Conservation (phyloP, 129 eudicot genomes). For the Flaveria ramosissima region DNA sequence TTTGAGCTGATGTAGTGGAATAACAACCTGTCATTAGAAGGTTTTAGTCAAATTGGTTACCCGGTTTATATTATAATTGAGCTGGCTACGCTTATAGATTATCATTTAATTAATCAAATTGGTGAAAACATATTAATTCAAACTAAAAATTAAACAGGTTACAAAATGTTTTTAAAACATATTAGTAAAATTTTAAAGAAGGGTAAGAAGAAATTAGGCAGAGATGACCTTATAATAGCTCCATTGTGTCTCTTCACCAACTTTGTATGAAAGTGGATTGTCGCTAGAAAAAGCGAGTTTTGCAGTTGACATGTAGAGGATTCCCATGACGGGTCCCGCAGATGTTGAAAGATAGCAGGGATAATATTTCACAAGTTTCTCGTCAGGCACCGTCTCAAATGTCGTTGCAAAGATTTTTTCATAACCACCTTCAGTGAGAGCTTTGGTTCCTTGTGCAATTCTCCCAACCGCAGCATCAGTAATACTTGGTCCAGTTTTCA, state of each 20-base stretch:
- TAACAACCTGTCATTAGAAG: constrained; percentile 53
- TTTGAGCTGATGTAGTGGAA: constrained; percentile 77
- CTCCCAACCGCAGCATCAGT: constrained; percentile 95
- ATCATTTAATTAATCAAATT: too few relatives aligned
- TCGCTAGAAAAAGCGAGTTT: constrained; percentile 90
- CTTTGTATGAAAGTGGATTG: constrained; percentile 88
- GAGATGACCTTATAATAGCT: constrained; percentile 81
- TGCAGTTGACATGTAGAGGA: constrained; percentile 74
- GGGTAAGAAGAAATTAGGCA: not conserved
- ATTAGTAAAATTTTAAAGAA: not conserved
- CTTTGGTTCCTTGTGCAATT: constrained; percentile 87
- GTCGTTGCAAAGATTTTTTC: constrained; percentile 82
- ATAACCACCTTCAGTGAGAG: constrained; percentile 93
- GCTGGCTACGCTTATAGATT: too few relatives aligned
- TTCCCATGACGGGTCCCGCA: constrained; percentile 95
- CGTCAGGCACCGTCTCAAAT: constrained; percentile 85
- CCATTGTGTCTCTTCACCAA: constrained; percentile 68
- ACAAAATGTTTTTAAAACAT: not conserved
- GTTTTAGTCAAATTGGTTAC: not conserved
- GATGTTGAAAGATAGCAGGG: constrained; percentile 95
- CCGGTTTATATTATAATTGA: too few relatives aligned
- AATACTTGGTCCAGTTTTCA: constrained; percentile 89
- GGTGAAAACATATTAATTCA: too few relatives aligned
- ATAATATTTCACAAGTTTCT: constrained; percentile 64
- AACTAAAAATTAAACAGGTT: not conserved